Conservation (phyloP, 441 rosid species). For the Geranium incanum region DNA sequence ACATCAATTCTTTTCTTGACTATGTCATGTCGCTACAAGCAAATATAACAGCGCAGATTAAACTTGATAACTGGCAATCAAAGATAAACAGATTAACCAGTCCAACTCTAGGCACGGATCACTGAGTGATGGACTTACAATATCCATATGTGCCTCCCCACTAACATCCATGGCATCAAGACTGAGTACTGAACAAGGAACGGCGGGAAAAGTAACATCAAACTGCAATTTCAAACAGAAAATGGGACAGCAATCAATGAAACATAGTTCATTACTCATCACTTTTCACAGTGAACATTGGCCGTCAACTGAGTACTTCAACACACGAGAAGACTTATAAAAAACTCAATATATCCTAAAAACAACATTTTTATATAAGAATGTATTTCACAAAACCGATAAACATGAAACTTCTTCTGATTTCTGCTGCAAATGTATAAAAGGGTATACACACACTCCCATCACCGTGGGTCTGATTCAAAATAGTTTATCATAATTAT, state of each 20-base stretch:
- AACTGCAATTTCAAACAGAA: constrained; percentile 42
- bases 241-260: background rate
- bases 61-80: background rate
- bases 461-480: background rate
- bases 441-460: background rate
- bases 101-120: background rate
- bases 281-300: background rate
- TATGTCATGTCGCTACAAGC: constrained; percentile 45
- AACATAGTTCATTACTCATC: background rate
- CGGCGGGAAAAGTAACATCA: constrained; percentile 83
- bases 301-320: background rate
- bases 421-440: background rate
- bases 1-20: constrained; percentile 44
- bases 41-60: background rate
- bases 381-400: background rate
- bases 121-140: constrained; percentile 37
- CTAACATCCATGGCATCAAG: constrained; percentile 95
- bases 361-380: background rate
- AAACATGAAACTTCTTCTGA: background rate
- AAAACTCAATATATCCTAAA: background rate
- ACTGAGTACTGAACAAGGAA: constrained; percentile 86
- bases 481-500: background rate
- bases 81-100: background rate
- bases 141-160: constrained; percentile 92
- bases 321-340: background rate